Evolutionary conservation across 306 rosid genomes (phyloP), one percentile per base, ranked within the genome.

Genomic region (Canavalia gladiata): DNA sequence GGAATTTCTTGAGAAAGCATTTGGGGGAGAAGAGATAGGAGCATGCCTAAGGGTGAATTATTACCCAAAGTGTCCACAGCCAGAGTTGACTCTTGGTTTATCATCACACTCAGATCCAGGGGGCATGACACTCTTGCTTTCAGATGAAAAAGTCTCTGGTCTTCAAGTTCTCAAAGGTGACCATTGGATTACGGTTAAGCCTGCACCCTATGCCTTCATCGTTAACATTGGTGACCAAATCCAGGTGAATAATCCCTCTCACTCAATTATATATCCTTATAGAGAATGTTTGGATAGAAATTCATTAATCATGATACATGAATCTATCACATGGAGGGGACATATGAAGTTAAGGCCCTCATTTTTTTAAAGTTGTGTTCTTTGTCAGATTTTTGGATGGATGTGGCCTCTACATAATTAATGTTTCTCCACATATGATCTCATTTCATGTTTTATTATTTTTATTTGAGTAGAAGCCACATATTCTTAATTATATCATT

Each of bases 101-200:
- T 95, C 98, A 1, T 91, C 98, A 1, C 98, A 95, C 82, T 95
- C 97, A 1, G 97, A 92, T 70, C 97, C 97, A 1, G 98, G 98
- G 0, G 97, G 98, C 9, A 81, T 95, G 89, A 95, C 98, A 28
- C 39, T 92, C 3, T 71, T 95, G 10, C 83, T 95, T 2, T 86
- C 95, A 0, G 98, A 95, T 54, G 77, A 89, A 25, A 55, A 85
- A 2, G 92, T 95, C 11, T 4, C 85, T 0, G 98, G 97, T 4
- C 97, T 95, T 70, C 98, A 95, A 77, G 98, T 95, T 7, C 90
- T 92, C 0, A 95, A 78, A 75, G 84, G 42, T 7, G 25, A 81
- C 64, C 7, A 80, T 1, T 95, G 98, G 98, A 88, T 95, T 28
- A 95, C 98, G 0, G 98, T 95, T 6, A 91, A 91, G 78, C 98